A percentile compares a stretch with the other conserved stretches of the same genome.
These are phyloP conservation scores for Jaltomata sinuosa DNA, from an alignment of 257 asterid species.

Conservation along the genomic window DNA sequence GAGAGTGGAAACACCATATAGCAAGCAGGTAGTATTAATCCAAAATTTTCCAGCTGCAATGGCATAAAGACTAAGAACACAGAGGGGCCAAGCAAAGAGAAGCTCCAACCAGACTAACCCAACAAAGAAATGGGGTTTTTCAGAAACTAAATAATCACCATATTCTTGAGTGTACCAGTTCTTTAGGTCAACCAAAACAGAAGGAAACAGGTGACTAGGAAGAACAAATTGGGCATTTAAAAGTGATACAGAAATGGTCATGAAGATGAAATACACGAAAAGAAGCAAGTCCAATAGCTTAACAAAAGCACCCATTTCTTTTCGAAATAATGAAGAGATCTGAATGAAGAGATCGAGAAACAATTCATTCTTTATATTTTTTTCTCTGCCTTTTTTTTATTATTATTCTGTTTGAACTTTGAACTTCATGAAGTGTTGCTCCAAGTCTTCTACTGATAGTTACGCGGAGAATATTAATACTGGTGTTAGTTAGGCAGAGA, in stretches of 20 bases:
- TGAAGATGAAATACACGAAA: slow-evolving; percentile 52
- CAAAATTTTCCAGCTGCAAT: slow-evolving; percentile 64
- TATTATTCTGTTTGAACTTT: too few relatives aligned
- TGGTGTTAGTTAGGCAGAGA: too few relatives aligned
- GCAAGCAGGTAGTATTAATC: slow-evolving; percentile 71
- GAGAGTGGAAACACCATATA: slow-evolving; percentile 59
- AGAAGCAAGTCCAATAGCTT: slow-evolving; percentile 44
- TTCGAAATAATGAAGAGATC: too few relatives aligned
- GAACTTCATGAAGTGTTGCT: too few relatives aligned
- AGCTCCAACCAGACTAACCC: slow-evolving; percentile 83
- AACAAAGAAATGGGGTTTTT: slow-evolving; percentile 81
- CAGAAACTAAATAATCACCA: slow-evolving; percentile 55
- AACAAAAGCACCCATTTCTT: slow-evolving; percentile 37
- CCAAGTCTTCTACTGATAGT: too few relatives aligned
- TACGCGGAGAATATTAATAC: too few relatives aligned
- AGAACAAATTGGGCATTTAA: slow-evolving; percentile 61
- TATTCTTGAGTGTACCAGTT: slow-evolving; percentile 48
- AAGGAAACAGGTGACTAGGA: slow-evolving; percentile 46
- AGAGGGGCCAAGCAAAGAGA: slow-evolving; percentile 77
- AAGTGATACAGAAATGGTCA: slow-evolving; percentile 63
- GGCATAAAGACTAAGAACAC: slow-evolving; percentile 46
- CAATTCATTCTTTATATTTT: too few relatives aligned
- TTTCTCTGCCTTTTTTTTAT: too few relatives aligned
- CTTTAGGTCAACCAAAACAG: slow-evolving; percentile 49
- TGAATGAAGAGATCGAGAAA: too few relatives aligned